Conservation (phyloP, 2,329 filamentous ascomycete species). For the Phialophora macrospora region DNA sequence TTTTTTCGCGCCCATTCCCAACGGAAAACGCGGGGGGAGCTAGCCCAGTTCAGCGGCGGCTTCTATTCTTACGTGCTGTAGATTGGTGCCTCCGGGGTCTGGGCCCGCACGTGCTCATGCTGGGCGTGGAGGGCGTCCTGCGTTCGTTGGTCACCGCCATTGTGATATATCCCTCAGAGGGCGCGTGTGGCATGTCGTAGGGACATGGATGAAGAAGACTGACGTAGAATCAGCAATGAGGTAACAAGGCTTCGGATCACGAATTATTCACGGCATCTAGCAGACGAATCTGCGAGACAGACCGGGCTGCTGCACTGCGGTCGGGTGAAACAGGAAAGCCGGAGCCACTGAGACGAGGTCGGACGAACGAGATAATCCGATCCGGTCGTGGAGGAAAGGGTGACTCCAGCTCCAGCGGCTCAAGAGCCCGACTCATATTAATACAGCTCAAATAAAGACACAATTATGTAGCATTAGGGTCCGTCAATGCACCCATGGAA, state of each 20-base stretch:
- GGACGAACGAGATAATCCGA: background rate
- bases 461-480: background rate
- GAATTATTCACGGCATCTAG: conserved; percentile 7
- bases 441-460: background rate
- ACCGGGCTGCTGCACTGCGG: background rate
- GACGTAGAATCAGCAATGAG: background rate
- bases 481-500: background rate
- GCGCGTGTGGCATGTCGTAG: background rate
- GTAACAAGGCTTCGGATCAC: conserved; percentile 7
- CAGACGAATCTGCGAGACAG: background rate
- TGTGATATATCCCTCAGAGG: conserved; percentile 7
- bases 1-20: conserved; percentile 1
- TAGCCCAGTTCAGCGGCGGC: conserved; percentile 8
- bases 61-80: conserved; percentile 15
- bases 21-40: conserved; percentile 32
- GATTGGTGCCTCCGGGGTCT: conserved; percentile 5
- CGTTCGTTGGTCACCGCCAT: conserved; percentile 9
- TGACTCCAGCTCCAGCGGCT: background rate
- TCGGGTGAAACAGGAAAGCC: conserved; percentile 3
- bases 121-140: conserved; percentile 1
- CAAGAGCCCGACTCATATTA: background rate
- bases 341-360: background rate
- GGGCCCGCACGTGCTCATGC: conserved; percentile 17
- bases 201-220: background rate
- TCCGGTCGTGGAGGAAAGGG: background rate